Conservation (phyloP, 148 eudicot genomes). For the Rhododendron ovatum region DNA sequence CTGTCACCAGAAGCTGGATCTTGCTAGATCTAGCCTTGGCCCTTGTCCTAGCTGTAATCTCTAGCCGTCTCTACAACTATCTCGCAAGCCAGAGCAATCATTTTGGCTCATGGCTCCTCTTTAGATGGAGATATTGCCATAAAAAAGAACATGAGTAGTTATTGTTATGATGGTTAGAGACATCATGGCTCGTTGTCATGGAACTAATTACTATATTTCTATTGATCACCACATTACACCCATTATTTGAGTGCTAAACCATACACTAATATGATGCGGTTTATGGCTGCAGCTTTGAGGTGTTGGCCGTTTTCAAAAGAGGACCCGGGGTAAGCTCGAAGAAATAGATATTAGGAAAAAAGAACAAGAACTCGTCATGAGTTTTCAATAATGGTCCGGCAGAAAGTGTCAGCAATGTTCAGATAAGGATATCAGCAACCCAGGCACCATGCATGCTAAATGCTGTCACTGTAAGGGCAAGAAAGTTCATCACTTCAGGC, state of each 20-base stretch:
- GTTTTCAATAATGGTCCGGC: neutral
- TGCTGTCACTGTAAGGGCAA: neutral
- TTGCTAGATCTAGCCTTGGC: neutral
- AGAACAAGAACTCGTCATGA: conserved; percentile 49
- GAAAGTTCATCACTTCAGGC: conserved; percentile 1
- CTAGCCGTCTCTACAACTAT: neutral
- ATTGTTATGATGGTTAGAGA: neutral
- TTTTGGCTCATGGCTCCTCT: neutral
- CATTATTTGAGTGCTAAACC: conserved; percentile 6
- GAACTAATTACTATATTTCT: neutral
- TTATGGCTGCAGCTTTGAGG: conserved; percentile 74
- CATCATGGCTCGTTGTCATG: neutral
- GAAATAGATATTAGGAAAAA: conserved; percentile 58
- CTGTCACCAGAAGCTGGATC: neutral
- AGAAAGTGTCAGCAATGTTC: neutral
- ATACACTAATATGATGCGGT: neutral
- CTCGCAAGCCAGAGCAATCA: neutral
- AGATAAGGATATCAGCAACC: neutral
- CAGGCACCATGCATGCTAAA: conserved; percentile 11
- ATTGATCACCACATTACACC: neutral
- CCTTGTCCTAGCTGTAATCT: neutral
- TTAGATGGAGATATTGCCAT: neutral
- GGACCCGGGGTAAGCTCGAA: conserved; percentile 36
- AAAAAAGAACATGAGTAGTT: neutral
- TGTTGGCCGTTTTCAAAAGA: conserved; percentile 82